Conservation (phyloP, 345 rosid genomes). For the Firmiana major region DNA sequence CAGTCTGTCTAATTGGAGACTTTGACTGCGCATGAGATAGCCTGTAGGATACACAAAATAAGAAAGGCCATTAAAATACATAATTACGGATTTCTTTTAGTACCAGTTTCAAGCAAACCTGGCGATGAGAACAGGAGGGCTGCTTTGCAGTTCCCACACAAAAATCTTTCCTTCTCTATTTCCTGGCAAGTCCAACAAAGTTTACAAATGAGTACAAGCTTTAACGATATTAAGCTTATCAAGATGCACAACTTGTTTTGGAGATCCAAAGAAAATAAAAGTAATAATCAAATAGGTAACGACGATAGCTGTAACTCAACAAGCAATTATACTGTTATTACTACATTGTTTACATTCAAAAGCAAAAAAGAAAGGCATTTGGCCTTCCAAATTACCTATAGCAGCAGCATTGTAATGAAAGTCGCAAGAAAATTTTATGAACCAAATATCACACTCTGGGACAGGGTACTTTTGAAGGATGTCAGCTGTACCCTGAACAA, state of each 20-base stretch:
- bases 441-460: conserved; percentile 95
- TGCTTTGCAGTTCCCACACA: conserved; percentile 90
- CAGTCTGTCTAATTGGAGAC: conserved; percentile 87
- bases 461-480: conserved; percentile 87
- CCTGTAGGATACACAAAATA: conserved; percentile 36
- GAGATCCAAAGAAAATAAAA: too few relatives aligned
- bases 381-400: conserved; percentile 52
- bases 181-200: conserved; percentile 41
- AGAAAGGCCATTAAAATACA: neutral
- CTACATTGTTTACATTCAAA: neutral
- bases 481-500: conserved; percentile 72
- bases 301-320: neutral
- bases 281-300: neutral
- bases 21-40: conserved; percentile 72
- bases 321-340: neutral
- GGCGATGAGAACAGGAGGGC: conserved; percentile 91
- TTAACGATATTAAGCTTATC: neutral
- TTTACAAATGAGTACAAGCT: neutral
- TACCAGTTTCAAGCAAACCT: conserved; percentile 32
- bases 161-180: conserved; percentile 92
- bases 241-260: neutral
- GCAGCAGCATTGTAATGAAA: conserved; percentile 69
- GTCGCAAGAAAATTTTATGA: conserved; percentile 93
- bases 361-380: too few relatives aligned
- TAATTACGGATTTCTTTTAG: neutral